Evolutionary conservation across 495 filamentous ascomycete genomes (phyloP).

Genomic region (Talaromyces stipitatus): DNA sequence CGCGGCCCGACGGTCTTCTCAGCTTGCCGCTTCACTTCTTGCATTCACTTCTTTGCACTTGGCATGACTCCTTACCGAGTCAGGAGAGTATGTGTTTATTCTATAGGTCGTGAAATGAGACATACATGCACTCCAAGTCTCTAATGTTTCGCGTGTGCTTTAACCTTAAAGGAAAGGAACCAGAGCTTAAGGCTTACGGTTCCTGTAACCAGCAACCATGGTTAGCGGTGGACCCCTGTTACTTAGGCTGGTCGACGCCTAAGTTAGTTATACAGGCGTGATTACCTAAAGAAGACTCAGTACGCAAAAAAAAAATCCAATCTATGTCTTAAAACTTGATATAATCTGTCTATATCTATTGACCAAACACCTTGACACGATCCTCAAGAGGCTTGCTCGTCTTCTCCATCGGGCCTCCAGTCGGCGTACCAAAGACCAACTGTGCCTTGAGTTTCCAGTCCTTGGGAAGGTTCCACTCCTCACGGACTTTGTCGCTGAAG

Average conservation of each 20-base stretch:
- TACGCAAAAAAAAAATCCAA: too few relatives aligned
- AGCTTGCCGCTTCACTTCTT: background rate
- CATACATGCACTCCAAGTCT: too few relatives aligned
- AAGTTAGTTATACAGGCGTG: too few relatives aligned
- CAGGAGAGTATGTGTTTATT: too few relatives aligned
- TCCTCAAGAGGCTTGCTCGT: constrained; percentile 27
- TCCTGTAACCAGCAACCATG: background rate
- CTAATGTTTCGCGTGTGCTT: too few relatives aligned
- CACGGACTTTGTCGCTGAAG: constrained; percentile 34
- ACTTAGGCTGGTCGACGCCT: background rate
- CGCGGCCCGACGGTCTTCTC: background rate
- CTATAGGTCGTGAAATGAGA: too few relatives aligned
- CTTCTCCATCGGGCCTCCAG: constrained; percentile 25
- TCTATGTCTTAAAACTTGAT: too few relatives aligned
- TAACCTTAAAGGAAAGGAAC: background rate
- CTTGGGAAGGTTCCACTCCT: constrained; percentile 36
- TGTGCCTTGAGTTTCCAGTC: constrained; percentile 43
- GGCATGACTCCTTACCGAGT: background rate
- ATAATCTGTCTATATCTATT: background rate
- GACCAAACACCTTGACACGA: constrained; percentile 25
- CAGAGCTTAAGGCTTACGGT: background rate
- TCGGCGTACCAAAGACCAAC: constrained; percentile 43
- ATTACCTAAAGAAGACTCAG: too few relatives aligned
- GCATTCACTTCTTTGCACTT: background rate
- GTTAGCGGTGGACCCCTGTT: background rate